Conservation (phyloP, 306 rosid genomes). For the Quercus robur region DNA sequence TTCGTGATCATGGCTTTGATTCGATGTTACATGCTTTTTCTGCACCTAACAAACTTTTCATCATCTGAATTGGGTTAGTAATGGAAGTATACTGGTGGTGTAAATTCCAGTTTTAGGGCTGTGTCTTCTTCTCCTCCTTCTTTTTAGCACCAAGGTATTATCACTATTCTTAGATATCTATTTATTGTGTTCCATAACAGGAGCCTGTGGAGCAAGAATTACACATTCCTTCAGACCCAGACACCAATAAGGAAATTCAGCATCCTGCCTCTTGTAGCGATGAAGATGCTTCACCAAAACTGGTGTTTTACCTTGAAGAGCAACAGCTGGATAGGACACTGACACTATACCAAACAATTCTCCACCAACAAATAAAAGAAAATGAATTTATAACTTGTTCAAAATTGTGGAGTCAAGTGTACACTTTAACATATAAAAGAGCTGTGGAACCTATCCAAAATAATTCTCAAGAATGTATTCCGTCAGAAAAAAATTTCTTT, state of each 20-base stretch:
- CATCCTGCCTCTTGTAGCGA: conserved; percentile 41
- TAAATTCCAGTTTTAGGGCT: neutral
- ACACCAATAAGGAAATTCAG: conserved; percentile 37
- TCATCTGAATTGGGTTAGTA: conserved; percentile 6
- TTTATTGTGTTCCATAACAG: conserved; percentile 32
- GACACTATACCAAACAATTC: conserved; percentile 86
- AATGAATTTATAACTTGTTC: conserved; percentile 47
- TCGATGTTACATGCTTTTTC: conserved; percentile 1
- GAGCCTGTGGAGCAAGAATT: conserved; percentile 38
- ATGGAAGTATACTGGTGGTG: neutral
- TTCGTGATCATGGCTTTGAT: neutral
- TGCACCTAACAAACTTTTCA: neutral
- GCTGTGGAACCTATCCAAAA: conserved; percentile 33
- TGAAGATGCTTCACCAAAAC: conserved; percentile 45
- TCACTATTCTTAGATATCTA: neutral
- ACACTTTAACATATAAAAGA: conserved; percentile 62
- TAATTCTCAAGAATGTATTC: conserved; percentile 28
- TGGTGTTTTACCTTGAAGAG: conserved; percentile 72
- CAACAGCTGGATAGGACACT: conserved; percentile 52
- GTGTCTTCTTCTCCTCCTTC: neutral
- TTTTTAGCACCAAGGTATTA: conserved; percentile 4
- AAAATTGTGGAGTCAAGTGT: conserved; percentile 72
- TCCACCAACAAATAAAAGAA: conserved; percentile 59
- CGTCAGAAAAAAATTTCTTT: conserved; percentile 28
- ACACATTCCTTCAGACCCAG: conserved; percentile 41